Percentiles rank a stretch among this genome's conserved stretches.
These are phyloP conservation scores for Colletotrichum orbiculare DNA, from an alignment of 2,329 filamentous ascomycete species.

Conservation along the genomic window DNA sequence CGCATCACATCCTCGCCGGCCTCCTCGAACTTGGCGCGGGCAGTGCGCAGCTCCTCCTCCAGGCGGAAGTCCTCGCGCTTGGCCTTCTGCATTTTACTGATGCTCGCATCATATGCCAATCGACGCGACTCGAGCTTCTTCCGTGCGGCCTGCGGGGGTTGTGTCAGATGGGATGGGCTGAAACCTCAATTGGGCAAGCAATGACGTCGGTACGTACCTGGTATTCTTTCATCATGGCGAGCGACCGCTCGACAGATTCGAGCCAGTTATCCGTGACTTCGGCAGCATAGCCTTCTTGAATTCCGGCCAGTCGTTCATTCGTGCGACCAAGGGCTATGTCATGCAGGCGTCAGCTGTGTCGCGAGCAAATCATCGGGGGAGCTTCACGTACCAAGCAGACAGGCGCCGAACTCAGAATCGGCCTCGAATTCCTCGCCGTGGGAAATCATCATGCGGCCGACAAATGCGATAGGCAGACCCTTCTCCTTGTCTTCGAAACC, in stretches of 20 bases:
- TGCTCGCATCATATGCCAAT: constrained; percentile 89
- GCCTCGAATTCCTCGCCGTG: constrained; percentile 94
- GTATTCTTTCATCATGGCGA: constrained; percentile 98
- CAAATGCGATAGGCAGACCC: constrained; percentile 78
- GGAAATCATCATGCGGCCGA: constrained; percentile 86
- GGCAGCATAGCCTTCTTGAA: constrained; percentile 85
- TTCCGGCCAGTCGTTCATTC: constrained; percentile 86
- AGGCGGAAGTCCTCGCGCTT: constrained; percentile 94
- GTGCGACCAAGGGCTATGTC: constrained; percentile 78
- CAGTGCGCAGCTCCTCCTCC: constrained; percentile 89
- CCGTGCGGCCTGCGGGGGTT: constrained; percentile 70
- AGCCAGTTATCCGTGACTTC: constrained; percentile 87
- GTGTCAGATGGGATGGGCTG: constrained; percentile 34
- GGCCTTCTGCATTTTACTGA: constrained; percentile 90
- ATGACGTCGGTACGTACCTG: constrained; percentile 69
- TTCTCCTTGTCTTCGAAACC: constrained; percentile 87
- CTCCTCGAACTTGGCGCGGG: constrained; percentile 97
- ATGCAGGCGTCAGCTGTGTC: neutral
- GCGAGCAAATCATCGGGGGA: neutral
- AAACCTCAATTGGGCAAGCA: constrained; percentile 17
- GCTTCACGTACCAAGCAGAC: constrained; percentile 72
- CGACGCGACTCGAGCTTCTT: constrained; percentile 94
- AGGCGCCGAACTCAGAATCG: constrained; percentile 91
- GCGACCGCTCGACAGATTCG: constrained; percentile 87
- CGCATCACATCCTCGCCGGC: constrained; percentile 90